Conservation (phyloP, 129 eudicot species). For the Cynara cardunculus region DNA sequence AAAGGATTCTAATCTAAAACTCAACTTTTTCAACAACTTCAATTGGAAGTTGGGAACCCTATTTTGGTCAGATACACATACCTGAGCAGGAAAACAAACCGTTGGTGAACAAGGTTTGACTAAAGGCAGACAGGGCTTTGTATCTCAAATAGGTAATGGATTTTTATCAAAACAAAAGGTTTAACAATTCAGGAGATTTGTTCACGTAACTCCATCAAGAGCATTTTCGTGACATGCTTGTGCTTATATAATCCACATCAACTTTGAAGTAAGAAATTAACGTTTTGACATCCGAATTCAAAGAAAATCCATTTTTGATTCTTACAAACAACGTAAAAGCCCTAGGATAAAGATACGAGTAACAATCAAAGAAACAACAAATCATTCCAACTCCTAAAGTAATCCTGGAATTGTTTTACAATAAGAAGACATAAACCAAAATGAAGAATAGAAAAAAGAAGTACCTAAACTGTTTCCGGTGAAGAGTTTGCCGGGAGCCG, state of each 20-base stretch:
- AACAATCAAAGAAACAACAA: neutral
- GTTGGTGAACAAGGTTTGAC: no score
- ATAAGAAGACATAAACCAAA: neutral
- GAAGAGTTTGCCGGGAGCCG: neutral
- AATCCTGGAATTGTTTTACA: neutral
- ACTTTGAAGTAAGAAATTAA: neutral
- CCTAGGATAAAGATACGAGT: neutral
- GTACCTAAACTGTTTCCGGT: neutral
- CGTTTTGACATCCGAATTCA: neutral
- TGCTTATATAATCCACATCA: neutral
- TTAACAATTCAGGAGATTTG: no score
- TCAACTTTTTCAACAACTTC: neutral
- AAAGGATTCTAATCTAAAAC: neutral
- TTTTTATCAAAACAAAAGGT: no score
- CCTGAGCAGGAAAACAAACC: neutral
- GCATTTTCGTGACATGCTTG: neutral
- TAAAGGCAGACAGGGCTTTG: no score
- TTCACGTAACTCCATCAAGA: no score
- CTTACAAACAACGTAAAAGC: neutral
- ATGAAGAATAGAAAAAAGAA: neutral
- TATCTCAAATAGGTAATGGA: no score
- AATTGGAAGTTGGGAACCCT: neutral
- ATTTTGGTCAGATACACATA: neutral
- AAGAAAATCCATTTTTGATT: no score
- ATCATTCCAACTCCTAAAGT: neutral